Percentiles rank a stretch among this genome's conserved stretches.
Evolutionary conservation across 192 early-diverging fungal genomes (phyloP).

Genomic region (Linnemannia schmuckeri): DNA sequence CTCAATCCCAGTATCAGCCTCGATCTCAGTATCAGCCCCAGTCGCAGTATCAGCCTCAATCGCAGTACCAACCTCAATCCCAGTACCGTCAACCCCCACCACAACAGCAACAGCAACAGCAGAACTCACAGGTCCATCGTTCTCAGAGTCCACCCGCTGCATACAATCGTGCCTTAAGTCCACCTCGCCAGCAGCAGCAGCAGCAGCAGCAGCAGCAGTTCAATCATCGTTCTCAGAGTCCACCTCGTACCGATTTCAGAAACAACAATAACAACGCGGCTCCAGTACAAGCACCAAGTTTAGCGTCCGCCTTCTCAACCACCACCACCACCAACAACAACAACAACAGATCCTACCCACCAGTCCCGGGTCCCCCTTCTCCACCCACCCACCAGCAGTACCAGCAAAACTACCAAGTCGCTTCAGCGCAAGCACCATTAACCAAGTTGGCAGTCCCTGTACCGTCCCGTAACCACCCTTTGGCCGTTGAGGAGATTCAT

Average conservation of each 20-base stretch:
- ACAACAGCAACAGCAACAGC: conserved; percentile 5
- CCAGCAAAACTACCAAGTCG: background rate
- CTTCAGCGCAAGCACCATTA: background rate
- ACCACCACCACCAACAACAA: background rate
- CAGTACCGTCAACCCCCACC: background rate
- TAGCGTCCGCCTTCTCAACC: background rate
- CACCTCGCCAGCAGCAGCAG: background rate
- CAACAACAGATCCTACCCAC: background rate
- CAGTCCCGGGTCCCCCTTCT: background rate
- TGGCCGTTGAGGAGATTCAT: conserved; percentile 5
- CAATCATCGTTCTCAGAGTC: background rate
- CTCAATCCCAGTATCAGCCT: conserved; percentile 9
- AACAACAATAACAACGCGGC: background rate
- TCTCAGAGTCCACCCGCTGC: conserved; percentile 3
- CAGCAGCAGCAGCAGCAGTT: background rate
- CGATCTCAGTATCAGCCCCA: background rate
- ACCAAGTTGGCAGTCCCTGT: background rate
- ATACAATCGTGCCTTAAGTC: background rate
- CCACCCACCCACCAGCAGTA: background rate
- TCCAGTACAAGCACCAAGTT: background rate
- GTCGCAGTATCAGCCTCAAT: background rate
- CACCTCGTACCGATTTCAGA: background rate
- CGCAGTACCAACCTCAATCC: background rate
- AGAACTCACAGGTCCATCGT: conserved; percentile 5
- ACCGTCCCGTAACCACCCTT: background rate